Percentiles rank a stretch among this genome's conserved stretches.
Evolutionary conservation across 1,284 basidiomycete species (phyloP).

Genomic region (Trichosporon sp.): DNA sequence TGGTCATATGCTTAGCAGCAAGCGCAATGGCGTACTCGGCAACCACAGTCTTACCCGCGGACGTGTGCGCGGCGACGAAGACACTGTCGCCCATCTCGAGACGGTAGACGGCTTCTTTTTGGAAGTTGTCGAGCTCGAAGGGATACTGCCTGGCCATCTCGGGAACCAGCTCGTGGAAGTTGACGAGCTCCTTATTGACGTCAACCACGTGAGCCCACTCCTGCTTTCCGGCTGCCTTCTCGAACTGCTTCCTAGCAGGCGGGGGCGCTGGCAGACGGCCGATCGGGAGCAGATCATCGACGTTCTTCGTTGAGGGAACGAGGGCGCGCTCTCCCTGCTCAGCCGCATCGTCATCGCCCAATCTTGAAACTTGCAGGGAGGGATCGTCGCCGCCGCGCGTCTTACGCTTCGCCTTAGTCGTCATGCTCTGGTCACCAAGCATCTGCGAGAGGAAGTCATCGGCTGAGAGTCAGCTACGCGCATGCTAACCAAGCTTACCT

Average conservation of each 20-base stretch:
- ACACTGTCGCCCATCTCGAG: constrained; percentile 97
- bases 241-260: constrained; percentile 41
- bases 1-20: constrained; percentile 96
- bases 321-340: constrained; percentile 25
- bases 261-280: constrained; percentile 60
- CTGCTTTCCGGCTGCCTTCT: constrained; percentile 66
- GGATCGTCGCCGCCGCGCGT: constrained; percentile 44
- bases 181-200: constrained; percentile 82
- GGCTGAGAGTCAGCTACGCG: constrained; percentile 35
- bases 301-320: constrained; percentile 59
- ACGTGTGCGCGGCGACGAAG: constrained; percentile 96
- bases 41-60: constrained; percentile 96
- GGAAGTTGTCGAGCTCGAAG: constrained; percentile 85
- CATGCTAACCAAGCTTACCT: constrained; percentile 35
- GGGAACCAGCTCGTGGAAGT: constrained; percentile 61
- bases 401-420: constrained; percentile 47
- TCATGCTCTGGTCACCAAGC: constrained; percentile 47
- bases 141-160: constrained; percentile 67
- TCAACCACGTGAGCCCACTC: constrained; percentile 99
- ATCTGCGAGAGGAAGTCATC: constrained; percentile 54
- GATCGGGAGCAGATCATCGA: constrained; percentile 79
- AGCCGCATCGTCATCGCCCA: constrained; percentile 42
- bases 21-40: constrained; percentile 98
- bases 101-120: constrained; percentile 95
- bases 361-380: constrained; percentile 41